These are phyloP conservation scores for Colletotrichum sidae DNA, from an alignment of 2,329 filamentous ascomycete species.

Conservation along the genomic window DNA sequence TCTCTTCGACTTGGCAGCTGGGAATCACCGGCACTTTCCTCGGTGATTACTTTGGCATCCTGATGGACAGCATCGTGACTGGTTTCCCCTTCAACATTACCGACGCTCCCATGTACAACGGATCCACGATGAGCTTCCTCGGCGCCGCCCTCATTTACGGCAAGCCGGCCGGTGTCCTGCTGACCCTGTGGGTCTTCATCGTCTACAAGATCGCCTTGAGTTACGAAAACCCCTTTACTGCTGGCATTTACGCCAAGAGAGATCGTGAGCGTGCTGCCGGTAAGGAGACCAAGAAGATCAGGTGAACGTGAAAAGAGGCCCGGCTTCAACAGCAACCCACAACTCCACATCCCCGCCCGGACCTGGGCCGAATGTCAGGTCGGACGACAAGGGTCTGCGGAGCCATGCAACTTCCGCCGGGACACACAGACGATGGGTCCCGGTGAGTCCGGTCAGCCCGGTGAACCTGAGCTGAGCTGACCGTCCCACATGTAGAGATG, in stretches of 20 bases:
- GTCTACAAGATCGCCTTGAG: conserved; percentile 84
- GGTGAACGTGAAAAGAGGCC: conserved; percentile 48
- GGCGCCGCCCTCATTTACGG: conserved; percentile 87
- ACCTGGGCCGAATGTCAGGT: conserved; percentile 31
- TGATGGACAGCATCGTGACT: conserved; percentile 95
- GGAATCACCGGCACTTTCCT: conserved; percentile 96
- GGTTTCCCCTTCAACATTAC: conserved; percentile 96
- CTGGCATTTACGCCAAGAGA: conserved; percentile 90
- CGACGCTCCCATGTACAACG: conserved; percentile 95
- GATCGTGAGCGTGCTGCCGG: conserved; percentile 67
- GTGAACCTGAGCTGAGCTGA: conserved; percentile 12
- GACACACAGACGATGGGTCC: conserved; percentile 9
- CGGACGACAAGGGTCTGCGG: conserved; percentile 33
- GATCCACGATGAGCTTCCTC: conserved; percentile 91
- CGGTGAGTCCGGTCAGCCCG: conserved; percentile 29
- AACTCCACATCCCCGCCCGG: conserved; percentile 23
- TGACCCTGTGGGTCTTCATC: conserved; percentile 80
- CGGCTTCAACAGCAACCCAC: conserved; percentile 38
- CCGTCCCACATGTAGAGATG: conserved; percentile 14
- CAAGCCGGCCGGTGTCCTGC: conserved; percentile 84
- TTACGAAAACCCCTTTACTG: conserved; percentile 96
- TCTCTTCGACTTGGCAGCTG: conserved; percentile 90
- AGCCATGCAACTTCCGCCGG: conserved; percentile 26
- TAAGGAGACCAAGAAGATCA: conserved; percentile 63
- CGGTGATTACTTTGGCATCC: conserved; percentile 97